Evolutionary conservation across 768 basidiomycete species (phyloP), one percentile per base, ranked within the genome.

Genomic region (Hirschioporus abietinus): DNA sequence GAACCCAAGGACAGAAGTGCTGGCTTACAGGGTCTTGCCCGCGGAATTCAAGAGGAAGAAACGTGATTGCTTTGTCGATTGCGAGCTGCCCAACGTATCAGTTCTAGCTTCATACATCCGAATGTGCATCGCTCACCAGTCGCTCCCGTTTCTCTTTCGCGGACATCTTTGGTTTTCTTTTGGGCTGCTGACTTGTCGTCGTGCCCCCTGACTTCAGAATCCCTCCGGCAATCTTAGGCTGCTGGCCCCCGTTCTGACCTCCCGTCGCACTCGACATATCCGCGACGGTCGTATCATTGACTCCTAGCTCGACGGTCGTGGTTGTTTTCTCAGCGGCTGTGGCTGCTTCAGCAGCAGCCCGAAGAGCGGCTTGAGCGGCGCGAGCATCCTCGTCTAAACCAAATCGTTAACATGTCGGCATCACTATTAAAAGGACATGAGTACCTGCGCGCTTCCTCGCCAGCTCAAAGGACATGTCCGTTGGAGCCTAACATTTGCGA

Each of bases 21-120:
- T 59, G 63, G 80, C 90, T 65, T 73, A 93, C 93, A 1, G 91
- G 89, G 76, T 96, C 93, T 70, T 82, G 90, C 9, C 95, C 95
- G 25, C 95, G 85, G 74, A 95, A 98, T 76, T 96, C 95, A 15
- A 98, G 81, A 0, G 95, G 95, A 42, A 96, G 80, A 65, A 84
- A 86, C 26, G 88, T 83, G 18, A 96, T 83, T 18, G 92, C 83
- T 66, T 85, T 86, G 68, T 95, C 93, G 35, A 90, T 78, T 63
- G 83, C 83, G 68, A 88, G 73, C 85, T 88, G 63, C 2, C 25
- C 26, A 64, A n/a, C 26, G 65, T 27, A 60, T 35, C 7, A 36
- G 23, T 3, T 26, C 60, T 10, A 12, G 25, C 5, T n/a, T 6
- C 59, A 60, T 27, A 59, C 26, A 26, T 26, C 64, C 10, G 8